Conservation (phyloP, 2,329 filamentous ascomycete genomes). For the Penicillium brasilianum region DNA sequence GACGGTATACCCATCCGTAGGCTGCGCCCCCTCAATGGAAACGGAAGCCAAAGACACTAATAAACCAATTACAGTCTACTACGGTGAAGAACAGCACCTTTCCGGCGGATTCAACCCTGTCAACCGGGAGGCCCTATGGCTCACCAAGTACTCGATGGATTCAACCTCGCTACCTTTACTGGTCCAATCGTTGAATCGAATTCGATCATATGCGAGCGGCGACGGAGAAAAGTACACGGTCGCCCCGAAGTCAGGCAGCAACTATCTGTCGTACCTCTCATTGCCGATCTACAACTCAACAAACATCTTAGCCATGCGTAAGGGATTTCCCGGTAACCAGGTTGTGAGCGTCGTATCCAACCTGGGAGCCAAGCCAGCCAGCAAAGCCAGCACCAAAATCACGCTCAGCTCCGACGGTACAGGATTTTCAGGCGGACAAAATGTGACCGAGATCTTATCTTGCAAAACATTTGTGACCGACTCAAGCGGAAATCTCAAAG, state of each 20-base stretch:
- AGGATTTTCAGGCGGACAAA: constrained; percentile 7
- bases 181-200: constrained; percentile 18
- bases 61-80: constrained; percentile 55
- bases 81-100: constrained; percentile 69
- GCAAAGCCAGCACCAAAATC: constrained; percentile 13
- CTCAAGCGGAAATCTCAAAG: constrained; percentile 15
- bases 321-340: constrained; percentile 17
- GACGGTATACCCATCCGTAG: constrained; percentile 63
- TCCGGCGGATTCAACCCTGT: constrained; percentile 54
- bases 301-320: constrained; percentile 18
- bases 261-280: constrained; percentile 14
- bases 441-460: constrained; percentile 17
- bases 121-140: constrained; percentile 63
- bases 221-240: constrained; percentile 14
- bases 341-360: constrained; percentile 18
- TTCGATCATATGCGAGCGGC: constrained; percentile 17
- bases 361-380: constrained; percentile 10
- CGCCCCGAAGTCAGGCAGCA: constrained; percentile 9
- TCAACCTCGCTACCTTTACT: constrained; percentile 17
- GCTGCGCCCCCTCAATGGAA: background rate
- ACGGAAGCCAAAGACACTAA: constrained; percentile 6
- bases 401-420: constrained; percentile 13
- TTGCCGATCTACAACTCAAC: constrained; percentile 17
- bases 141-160: constrained; percentile 49
- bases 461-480: constrained; percentile 18